Conservation (phyloP, 139 green algal species). For the Trebouxia sp. region DNA sequence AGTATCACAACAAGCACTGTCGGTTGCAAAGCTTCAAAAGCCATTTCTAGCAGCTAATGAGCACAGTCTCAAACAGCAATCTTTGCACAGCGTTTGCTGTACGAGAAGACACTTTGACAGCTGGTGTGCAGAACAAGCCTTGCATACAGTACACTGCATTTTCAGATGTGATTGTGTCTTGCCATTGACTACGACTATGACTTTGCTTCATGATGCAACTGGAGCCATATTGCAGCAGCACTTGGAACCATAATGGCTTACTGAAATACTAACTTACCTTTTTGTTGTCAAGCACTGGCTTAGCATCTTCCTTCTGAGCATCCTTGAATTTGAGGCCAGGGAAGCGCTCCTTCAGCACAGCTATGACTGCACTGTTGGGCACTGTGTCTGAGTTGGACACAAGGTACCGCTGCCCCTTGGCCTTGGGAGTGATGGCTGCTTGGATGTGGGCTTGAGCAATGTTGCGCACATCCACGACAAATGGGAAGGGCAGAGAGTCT, state of each 20-base stretch:
- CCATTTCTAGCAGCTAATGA: no score
- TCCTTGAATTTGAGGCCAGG: conserved; percentile 20
- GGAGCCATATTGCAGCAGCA: no score
- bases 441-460: conserved; percentile 15
- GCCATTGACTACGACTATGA: no score
- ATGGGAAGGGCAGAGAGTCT: background rate
- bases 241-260: no score
- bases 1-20: background rate
- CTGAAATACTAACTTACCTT: no score
- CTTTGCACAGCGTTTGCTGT: no score
- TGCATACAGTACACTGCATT: no score
- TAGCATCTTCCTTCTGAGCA: background rate
- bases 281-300: conserved; percentile 35
- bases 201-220: no score
- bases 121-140: no score
- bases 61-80: no score
- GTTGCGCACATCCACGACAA: conserved; percentile 15
- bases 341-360: conserved; percentile 16
- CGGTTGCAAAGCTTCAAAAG: background rate
- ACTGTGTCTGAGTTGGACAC: conserved; percentile 15
- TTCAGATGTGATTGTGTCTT: no score
- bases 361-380: background rate
- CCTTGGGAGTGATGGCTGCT: background rate
- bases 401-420: background rate
- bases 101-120: no score